phyloP scores from a whole-genome alignment of 1,284 basidiomycete genomes.

The Psilocybe mexicana region DNA sequence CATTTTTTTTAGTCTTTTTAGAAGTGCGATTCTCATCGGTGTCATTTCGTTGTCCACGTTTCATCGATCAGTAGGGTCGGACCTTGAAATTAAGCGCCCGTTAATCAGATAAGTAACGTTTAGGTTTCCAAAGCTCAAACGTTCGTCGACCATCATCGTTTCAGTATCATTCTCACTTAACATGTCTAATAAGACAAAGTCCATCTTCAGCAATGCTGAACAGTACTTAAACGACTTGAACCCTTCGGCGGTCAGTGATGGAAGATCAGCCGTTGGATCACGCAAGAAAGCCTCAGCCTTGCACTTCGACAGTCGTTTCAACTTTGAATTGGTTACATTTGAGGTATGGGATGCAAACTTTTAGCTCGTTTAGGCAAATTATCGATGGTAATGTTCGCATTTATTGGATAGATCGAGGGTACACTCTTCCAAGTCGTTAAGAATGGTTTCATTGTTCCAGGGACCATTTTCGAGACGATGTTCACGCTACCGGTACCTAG shows the following conservation, averaged over 20 bases:
- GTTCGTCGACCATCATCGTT: not conserved
- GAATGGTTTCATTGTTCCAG: conserved; percentile 13
- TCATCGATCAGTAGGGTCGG: not conserved
- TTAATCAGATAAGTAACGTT: not conserved
- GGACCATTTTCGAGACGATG: conserved; percentile 16
- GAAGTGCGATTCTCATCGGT: not conserved
- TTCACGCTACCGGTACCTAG: conserved; percentile 10
- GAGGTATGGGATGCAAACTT: not conserved
- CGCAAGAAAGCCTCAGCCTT: not conserved
- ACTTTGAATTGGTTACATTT: conserved; percentile 16
- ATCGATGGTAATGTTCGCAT: no score
- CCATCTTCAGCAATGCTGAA: no score
- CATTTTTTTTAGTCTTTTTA: no score
- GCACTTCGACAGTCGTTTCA: conserved; percentile 7
- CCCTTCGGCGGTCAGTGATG: no score
- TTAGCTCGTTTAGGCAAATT: not conserved
- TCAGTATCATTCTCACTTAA: not conserved
- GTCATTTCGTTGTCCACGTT: not conserved
- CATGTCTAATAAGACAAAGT: no score
- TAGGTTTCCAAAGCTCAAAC: not conserved
- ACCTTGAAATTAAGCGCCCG: conserved; percentile 3
- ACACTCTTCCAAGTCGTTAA: conserved; percentile 16
- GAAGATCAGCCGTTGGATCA: no score
- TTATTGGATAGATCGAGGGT: conserved; percentile 10
- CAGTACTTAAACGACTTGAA: no score